These are phyloP conservation scores for Candida dubliniensis DNA, from an alignment of 1,139 yeast genomes.

Conservation along the genomic window DNA sequence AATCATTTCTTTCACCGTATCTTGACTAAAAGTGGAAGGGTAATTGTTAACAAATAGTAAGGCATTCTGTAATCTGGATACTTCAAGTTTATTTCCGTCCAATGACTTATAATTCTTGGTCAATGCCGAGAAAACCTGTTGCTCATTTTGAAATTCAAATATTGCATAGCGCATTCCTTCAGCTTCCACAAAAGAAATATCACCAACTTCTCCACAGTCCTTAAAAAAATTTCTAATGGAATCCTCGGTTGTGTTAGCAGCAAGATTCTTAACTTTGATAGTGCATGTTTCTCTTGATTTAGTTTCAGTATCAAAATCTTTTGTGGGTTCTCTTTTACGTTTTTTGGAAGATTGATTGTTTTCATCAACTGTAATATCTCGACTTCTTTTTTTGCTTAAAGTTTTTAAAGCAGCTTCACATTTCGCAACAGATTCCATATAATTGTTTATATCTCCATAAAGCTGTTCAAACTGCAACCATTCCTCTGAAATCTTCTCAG, in stretches of 20 bases:
- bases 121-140: slow-evolving; percentile 58
- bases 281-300: slow-evolving; percentile 62
- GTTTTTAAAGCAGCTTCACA: slow-evolving; percentile 8
- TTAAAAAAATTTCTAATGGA: slow-evolving; percentile 46
- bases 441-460: slow-evolving; percentile 28
- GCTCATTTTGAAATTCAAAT: slow-evolving; percentile 54
- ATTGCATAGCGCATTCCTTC: slow-evolving; percentile 33
- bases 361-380: not conserved
- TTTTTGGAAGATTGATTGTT: not conserved
- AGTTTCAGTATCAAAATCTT: slow-evolving; percentile 10
- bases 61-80: slow-evolving; percentile 44
- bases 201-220: slow-evolving; percentile 57
- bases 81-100: slow-evolving; percentile 42
- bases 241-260: slow-evolving; percentile 27
- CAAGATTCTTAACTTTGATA: slow-evolving; percentile 46
- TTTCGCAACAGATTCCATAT: slow-evolving; percentile 21
- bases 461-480: slow-evolving; percentile 42
- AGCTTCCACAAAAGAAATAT: slow-evolving; percentile 31
- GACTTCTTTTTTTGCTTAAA: not conserved
- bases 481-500: slow-evolving; percentile 51
- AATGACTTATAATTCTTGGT: slow-evolving; percentile 57
- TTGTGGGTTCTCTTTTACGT: slow-evolving; percentile 7
- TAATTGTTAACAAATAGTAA: slow-evolving; percentile 73
- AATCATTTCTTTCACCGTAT: slow-evolving; percentile 45
- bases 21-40: slow-evolving; percentile 55